Evolutionary conservation across 1,284 basidiomycete genomes (phyloP).

Genomic region (Melanopsichium pennsylvanicum): DNA sequence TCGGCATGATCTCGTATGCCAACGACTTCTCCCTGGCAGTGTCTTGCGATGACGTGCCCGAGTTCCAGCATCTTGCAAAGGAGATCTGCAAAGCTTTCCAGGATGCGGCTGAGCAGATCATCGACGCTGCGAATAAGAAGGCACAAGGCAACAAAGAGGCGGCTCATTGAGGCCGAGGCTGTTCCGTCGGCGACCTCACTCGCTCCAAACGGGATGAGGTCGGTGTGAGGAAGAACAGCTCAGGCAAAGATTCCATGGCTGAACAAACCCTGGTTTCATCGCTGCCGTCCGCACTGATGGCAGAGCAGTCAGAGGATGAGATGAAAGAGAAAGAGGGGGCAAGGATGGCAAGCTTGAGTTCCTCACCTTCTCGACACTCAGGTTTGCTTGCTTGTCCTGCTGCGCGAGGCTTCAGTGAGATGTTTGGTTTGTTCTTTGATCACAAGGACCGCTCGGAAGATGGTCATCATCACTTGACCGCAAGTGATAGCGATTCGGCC

Average conservation of each 20-base stretch:
- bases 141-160: conserved; percentile 17
- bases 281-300: conserved; percentile 4
- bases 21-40: conserved; percentile 62
- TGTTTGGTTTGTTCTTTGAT: neutral
- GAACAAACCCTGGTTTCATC: conserved; percentile 12
- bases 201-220: conserved; percentile 1
- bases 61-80: conserved; percentile 53
- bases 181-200: conserved; percentile 31
- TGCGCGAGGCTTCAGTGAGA: conserved; percentile 1
- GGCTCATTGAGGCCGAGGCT: conserved; percentile 35
- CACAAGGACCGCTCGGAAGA: neutral
- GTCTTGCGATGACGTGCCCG: conserved; percentile 63
- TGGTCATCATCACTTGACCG: neutral
- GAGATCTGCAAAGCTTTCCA: conserved; percentile 62
- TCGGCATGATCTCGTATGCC: conserved; percentile 65
- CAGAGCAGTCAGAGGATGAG: conserved; percentile 11
- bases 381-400: conserved; percentile 12
- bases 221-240: conserved; percentile 38
- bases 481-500: conserved; percentile 3
- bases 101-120: conserved; percentile 51
- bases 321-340: conserved; percentile 11
- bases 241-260: neutral
- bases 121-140: conserved; percentile 54
- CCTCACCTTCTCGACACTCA: conserved; percentile 40
- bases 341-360: conserved; percentile 25